phyloP scores from a whole-genome alignment of 129 eudicot species.

The Tagetes patula region DNA sequence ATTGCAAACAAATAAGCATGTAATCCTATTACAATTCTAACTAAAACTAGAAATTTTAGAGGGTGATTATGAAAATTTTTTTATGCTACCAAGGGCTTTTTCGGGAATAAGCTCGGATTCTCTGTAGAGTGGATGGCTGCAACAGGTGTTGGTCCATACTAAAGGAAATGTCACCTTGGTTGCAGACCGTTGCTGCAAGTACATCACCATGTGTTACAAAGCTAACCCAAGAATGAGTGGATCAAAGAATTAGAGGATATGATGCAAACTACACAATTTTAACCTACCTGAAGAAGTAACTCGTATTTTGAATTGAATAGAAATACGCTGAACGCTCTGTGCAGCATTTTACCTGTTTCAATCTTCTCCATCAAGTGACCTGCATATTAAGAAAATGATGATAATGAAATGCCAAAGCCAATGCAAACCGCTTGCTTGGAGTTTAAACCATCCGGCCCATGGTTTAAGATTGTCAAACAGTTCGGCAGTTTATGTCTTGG shows the following conservation, averaged over 20 bases:
- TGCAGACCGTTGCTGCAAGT: constrained; percentile 83
- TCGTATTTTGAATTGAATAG: constrained; percentile 90
- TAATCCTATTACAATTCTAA: neutral
- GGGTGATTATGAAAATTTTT: neutral
- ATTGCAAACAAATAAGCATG: constrained; percentile 12
- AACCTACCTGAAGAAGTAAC: constrained; percentile 85
- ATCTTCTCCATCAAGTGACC: constrained; percentile 97
- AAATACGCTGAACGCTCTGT: constrained; percentile 96
- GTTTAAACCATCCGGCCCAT: neutral
- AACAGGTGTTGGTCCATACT: constrained; percentile 99
- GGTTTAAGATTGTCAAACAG: neutral
- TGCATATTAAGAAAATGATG: constrained; percentile 37
- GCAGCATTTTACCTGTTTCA: constrained; percentile 66
- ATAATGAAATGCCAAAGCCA: neutral
- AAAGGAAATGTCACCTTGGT: constrained; percentile 96
- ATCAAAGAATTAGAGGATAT: neutral
- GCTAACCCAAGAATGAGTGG: neutral
- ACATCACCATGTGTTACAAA: constrained; percentile 10
- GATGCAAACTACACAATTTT: constrained; percentile 9
- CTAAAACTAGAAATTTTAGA: neutral
- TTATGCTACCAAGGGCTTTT: constrained; percentile 58
- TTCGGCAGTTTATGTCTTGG: neutral
- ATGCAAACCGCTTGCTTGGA: neutral
- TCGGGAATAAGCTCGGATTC: constrained; percentile 85
- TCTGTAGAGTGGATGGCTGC: constrained; percentile 91